Base-by-base conservation (phyloP, 352 stramenopile genomes). In the Phytophthora pistaciae region DNA sequence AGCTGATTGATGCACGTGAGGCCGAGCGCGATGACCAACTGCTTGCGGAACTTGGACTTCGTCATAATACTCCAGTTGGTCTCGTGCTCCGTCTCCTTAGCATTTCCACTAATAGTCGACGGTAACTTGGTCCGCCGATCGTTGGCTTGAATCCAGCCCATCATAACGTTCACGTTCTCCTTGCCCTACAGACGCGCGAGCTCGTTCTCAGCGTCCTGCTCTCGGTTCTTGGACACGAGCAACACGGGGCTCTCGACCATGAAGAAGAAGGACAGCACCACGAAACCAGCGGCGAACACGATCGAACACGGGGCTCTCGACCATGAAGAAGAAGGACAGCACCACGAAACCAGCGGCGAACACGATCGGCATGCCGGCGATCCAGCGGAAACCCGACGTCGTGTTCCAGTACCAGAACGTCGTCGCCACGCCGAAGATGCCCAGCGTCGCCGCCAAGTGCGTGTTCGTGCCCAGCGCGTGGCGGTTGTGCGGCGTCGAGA, bases 401-500 rank as follows among this genome's bases (percentile, higher is more conserved):
- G 79, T 84, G 58, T 84, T 71, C 49, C 72, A 77, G 61, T 85
- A 77, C 69, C 81, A 88, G 62, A 89, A 91, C n/a, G 82, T 78
- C 25, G 67, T 77, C 2, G 70, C 68, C 7, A 83, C 72, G 0
- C 85, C 42, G n/a, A 86, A 68, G 55, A 86, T 79, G 31, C 81
- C 80, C 4, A 88, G 29, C n/a, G 72, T 74, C 7, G 86, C 65
- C 5, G 69, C 62, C 49, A 89, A 68, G 38, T 91, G 85, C 56
- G 79, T 79, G 38, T 76, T 74, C 18, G 69, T 72, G 53, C 70
- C 69, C 13, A 87, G 61, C 1, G 74, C 65, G 49, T 76, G 66
- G 8, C 80, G 80, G 48, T 84, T 75, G 58, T 78, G 71, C 11
- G 75, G 69, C 13, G 80, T 79, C 13, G 80, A 79, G 65, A 87